Evolutionary conservation across 176 grass and related monocot genomes (phyloP).

Genomic region (Aegilops sharonensis): DNA sequence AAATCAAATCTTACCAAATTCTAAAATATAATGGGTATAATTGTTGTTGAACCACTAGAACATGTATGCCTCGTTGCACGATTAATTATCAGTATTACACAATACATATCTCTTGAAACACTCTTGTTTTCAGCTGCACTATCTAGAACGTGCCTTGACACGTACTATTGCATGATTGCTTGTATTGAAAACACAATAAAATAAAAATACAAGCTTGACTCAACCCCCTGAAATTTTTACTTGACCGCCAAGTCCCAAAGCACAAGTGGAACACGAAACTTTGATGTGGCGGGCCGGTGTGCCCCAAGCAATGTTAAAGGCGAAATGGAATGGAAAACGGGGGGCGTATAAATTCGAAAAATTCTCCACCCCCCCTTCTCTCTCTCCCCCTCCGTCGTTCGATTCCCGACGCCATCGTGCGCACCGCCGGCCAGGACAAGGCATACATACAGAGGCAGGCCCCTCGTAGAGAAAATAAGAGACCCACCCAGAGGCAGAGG

Average conservation of each 20-base stretch:
- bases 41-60: no score
- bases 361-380: background rate
- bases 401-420: constrained; percentile 11
- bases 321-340: background rate
- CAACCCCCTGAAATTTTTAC: background rate
- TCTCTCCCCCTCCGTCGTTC: background rate
- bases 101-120: no score
- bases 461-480: background rate
- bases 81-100: no score
- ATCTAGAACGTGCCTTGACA: background rate
- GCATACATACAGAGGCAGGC: background rate
- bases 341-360: background rate
- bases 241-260: constrained; percentile 10
- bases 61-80: no score
- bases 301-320: constrained; percentile 12
- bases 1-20: no score
- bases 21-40: no score
- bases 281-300: constrained; percentile 1
- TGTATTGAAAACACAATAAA: background rate
- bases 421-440: constrained; percentile 7
- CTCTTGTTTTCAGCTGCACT: no score
- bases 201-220: background rate
- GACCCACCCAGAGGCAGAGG: background rate
- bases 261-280: constrained; percentile 23
- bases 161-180: background rate